Evolutionary conservation across 2,329 filamentous ascomycete species (phyloP), one percentile per base, ranked within the genome.

Genomic region (Colletotrichum orchidophilum): DNA sequence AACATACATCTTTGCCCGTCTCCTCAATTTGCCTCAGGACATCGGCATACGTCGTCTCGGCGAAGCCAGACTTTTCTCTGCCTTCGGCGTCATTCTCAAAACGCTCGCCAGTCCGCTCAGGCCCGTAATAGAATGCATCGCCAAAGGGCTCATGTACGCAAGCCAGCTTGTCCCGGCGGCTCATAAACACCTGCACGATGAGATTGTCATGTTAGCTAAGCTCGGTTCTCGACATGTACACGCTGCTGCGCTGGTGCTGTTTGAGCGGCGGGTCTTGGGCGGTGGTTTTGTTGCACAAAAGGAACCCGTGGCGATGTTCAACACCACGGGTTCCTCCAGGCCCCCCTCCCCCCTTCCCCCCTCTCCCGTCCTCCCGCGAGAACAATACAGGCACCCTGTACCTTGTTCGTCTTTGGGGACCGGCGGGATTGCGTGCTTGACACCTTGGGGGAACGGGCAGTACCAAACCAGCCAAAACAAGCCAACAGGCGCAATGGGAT

Each of bases 91-190:
- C 93, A 54, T 92, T 80, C 78, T 92, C 91, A 79, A 94, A 99
- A 77, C 96, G 90, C 63, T 89, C 85, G 77, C 93, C 92, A 76
- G 98, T 87, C 76, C 94, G 89, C 84, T 99, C 96, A 7, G 96
- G 95, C 63, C 96, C 96, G 79, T 93, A 98, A 85, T 98, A 98
- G 80, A 96, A 98, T 72, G 95, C 93, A 83, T 98, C 96, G 64
- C 96, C 96, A 82, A 98, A 98, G 5, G 96, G 96, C 84, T 99
- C 96, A 81, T 98, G 96, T 76, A 96, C 87, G 80, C 94, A 97
- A 77, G 92, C 87, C 71, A 98, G 88, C 64, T 87, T 91, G 78
- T 97, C 92, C 76, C 90, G 89, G 75, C 94, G 93, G 76, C 95
- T 97, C 96, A 98, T 98, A 82, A 99, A 98, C 75, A 98, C 95